phyloP scores from a whole-genome alignment of 2,329 filamentous ascomycete species.

The Berkeleyomyces rouxiae region DNA sequence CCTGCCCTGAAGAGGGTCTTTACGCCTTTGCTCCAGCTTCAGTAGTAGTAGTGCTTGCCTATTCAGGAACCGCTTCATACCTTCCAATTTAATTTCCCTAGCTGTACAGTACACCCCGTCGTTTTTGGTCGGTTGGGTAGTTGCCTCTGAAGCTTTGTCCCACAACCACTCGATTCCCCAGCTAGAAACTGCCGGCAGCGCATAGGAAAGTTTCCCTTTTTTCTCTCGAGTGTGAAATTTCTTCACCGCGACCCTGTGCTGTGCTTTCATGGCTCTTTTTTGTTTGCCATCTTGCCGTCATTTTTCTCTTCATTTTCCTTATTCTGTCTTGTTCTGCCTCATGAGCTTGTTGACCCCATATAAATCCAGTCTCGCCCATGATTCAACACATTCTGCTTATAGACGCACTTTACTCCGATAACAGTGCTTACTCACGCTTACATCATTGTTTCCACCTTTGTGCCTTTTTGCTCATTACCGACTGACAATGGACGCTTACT shows the following conservation, averaged over 20 bases:
- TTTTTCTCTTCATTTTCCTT: not conserved
- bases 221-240: not conserved
- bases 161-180: not conserved
- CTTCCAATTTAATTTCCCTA: not conserved
- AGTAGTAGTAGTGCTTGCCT: not conserved
- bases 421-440: too few relatives aligned
- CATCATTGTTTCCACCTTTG: not conserved
- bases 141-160: not conserved
- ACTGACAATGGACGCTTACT: slow-evolving; percentile 12
- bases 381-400: too few relatives aligned
- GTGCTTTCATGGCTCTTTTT: not conserved
- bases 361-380: not conserved
- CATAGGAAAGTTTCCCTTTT: not conserved
- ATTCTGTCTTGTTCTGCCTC: not conserved
- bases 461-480: not conserved
- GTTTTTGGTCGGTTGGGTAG: not conserved
- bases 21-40: not conserved
- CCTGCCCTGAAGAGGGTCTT: not conserved
- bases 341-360: not conserved
- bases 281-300: not conserved
- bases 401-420: too few relatives aligned
- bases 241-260: not conserved
- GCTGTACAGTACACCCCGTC: too few relatives aligned
- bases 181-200: not conserved
- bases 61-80: not conserved